Evolutionary conservation across 139 green algal genomes (phyloP).

Genomic region (Volvox reticuliferus): DNA sequence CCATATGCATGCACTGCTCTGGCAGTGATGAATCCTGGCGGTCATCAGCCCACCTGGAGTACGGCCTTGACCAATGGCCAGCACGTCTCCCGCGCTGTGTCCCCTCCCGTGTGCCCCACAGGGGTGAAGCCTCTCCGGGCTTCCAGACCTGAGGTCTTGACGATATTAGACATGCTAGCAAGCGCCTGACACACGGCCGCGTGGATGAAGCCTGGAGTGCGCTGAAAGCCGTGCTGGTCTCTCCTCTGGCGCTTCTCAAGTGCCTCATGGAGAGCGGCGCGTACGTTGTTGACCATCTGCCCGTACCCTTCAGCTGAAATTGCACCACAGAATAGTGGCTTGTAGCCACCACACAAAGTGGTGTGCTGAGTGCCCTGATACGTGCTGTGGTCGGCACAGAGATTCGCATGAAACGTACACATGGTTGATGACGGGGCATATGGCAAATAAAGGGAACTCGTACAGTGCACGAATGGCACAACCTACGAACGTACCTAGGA

Average conservation of each 20-base stretch:
- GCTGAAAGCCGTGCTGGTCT: constrained; percentile 24
- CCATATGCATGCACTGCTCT: too few relatives aligned
- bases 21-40: too few relatives aligned
- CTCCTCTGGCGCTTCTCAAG: background rate
- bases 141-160: background rate
- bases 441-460: too few relatives aligned
- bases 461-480: too few relatives aligned
- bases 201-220: constrained; percentile 39
- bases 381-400: background rate
- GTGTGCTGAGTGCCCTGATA: background rate
- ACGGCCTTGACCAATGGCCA: constrained; percentile 53
- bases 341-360: background rate
- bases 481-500: too few relatives aligned
- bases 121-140: constrained; percentile 48
- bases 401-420: too few relatives aligned
- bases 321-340: background rate
- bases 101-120: constrained; percentile 55
- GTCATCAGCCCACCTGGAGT: constrained; percentile 36
- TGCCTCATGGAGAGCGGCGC: background rate
- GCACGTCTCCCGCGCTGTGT: constrained; percentile 25
- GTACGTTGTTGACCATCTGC: background rate
- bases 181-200: background rate
- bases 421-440: too few relatives aligned
- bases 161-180: too few relatives aligned
- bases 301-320: background rate